Evolutionary conservation across 2,329 filamentous ascomycete species (phyloP).

Genomic region (Aspergillus luchuensis): DNA sequence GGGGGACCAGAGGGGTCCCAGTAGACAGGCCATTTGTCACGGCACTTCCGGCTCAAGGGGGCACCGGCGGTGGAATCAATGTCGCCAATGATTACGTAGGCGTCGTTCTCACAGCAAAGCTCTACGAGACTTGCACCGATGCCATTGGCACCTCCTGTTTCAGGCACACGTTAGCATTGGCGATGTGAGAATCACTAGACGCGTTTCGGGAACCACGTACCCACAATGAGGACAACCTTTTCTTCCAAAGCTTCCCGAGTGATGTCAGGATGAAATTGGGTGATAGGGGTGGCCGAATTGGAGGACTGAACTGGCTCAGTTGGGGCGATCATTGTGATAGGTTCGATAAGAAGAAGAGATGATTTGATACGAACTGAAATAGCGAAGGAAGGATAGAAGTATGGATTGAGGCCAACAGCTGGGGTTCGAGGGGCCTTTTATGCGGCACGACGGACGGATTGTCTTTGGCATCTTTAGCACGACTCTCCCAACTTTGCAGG

Average conservation of each 20-base stretch:
- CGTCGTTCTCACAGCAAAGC: constrained; percentile 41
- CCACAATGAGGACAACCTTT: constrained; percentile 24
- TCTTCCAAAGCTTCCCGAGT: constrained; percentile 20
- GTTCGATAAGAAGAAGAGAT: background rate
- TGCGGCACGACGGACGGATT: background rate
- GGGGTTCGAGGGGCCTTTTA: background rate
- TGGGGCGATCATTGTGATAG: constrained; percentile 22
- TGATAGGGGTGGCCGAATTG: constrained; percentile 13
- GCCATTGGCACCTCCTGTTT: constrained; percentile 47
- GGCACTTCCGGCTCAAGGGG: constrained; percentile 27
- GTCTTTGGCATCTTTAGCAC: background rate
- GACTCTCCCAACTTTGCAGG: background rate
- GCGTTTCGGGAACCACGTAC: constrained; percentile 9
- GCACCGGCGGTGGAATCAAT: constrained; percentile 38
- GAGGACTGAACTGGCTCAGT: constrained; percentile 17
- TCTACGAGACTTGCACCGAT: constrained; percentile 48
- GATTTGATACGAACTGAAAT: background rate
- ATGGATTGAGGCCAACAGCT: background rate
- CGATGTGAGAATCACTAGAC: too few species aligned
- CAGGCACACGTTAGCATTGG: background rate
- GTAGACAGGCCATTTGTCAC: constrained; percentile 20
- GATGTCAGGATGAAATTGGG: constrained; percentile 19
- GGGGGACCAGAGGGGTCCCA: constrained; percentile 20
- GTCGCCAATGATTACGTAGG: constrained; percentile 51
- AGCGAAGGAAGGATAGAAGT: background rate